These are phyloP conservation scores for Gossypium turneri DNA, from an alignment of 345 rosid genomes.

Conservation along the genomic window DNA sequence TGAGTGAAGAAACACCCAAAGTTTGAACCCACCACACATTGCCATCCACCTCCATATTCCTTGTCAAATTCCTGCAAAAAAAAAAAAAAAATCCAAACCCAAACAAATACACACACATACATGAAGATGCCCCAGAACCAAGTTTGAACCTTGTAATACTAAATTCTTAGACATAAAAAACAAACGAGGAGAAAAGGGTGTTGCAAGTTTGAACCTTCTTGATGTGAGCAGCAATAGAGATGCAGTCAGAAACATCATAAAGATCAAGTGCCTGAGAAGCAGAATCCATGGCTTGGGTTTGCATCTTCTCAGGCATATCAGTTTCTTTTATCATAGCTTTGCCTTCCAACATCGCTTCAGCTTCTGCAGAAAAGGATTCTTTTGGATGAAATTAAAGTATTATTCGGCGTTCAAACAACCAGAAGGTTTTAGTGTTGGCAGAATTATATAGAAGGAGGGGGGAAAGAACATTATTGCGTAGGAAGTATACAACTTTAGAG, in stretches of 20 bases:
- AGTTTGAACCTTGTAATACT: neutral
- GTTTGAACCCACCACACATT: constrained; percentile 49
- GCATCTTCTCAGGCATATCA: constrained; percentile 39
- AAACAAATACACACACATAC: neutral
- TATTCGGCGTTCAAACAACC: neutral
- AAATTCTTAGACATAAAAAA: neutral
- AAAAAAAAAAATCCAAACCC: neutral
- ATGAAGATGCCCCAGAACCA: neutral
- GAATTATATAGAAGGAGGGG: too few species aligned
- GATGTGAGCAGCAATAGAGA: constrained; percentile 40
- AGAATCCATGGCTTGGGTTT: constrained; percentile 32
- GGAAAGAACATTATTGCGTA: neutral
- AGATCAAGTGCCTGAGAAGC: constrained; percentile 43
- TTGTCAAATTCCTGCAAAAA: constrained; percentile 39
- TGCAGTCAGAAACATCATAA: constrained; percentile 40
- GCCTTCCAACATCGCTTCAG: constrained; percentile 41
- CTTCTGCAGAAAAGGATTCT: neutral
- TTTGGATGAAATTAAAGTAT: neutral
- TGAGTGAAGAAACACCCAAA: constrained; percentile 53
- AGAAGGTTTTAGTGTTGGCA: neutral
- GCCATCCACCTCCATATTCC: constrained; percentile 45
- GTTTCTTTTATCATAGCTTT: constrained; percentile 38
- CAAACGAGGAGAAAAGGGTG: neutral
- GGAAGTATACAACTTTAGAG: neutral
- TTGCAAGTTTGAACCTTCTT: constrained; percentile 30